These are phyloP conservation scores for Saksenaea vasiformis DNA, from an alignment of 371 early-diverging fungal species.

Conservation along the genomic window DNA sequence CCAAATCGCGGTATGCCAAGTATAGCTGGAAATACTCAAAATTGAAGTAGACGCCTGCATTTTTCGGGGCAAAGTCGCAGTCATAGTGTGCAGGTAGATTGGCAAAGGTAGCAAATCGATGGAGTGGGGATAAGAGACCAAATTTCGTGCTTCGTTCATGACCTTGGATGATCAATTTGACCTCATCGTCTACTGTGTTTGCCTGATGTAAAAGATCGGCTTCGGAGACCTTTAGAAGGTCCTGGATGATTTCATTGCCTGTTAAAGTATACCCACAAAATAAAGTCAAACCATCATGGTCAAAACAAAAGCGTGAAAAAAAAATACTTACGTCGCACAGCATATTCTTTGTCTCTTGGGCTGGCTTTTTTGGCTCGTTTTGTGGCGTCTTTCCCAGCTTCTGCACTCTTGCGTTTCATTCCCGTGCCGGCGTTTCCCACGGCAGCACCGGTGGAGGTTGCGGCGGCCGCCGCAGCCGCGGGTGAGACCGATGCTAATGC, in stretches of 20 bases:
- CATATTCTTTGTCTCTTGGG: constrained; percentile 48
- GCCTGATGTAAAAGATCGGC: constrained; percentile 50
- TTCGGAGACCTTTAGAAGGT: constrained; percentile 43
- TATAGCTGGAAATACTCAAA: constrained; percentile 52
- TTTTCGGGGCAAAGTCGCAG: constrained; percentile 53
- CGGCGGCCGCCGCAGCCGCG: constrained; percentile 9
- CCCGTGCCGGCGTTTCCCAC: constrained; percentile 13
- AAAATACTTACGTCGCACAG: constrained; percentile 37
- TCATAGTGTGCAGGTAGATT: constrained; percentile 51
- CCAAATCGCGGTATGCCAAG: constrained; percentile 46
- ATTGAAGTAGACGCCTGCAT: constrained; percentile 53
- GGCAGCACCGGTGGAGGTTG: not conserved
- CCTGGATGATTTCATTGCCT: constrained; percentile 48
- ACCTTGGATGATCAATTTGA: constrained; percentile 45
- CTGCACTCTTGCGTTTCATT: constrained; percentile 17
- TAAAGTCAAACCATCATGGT: not conserved
- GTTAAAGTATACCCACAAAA: not conserved
- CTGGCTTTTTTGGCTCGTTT: constrained; percentile 42
- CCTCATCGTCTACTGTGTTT: constrained; percentile 41
- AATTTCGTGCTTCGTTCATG: constrained; percentile 37
- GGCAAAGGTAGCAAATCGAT: constrained; percentile 49
- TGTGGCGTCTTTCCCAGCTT: constrained; percentile 10
- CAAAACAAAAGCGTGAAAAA: not conserved
- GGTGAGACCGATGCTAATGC: constrained; percentile 43
- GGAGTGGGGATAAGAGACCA: constrained; percentile 36